phyloP scores from a whole-genome alignment of 2,329 filamentous ascomycete species.

The Orbilia javanica region DNA sequence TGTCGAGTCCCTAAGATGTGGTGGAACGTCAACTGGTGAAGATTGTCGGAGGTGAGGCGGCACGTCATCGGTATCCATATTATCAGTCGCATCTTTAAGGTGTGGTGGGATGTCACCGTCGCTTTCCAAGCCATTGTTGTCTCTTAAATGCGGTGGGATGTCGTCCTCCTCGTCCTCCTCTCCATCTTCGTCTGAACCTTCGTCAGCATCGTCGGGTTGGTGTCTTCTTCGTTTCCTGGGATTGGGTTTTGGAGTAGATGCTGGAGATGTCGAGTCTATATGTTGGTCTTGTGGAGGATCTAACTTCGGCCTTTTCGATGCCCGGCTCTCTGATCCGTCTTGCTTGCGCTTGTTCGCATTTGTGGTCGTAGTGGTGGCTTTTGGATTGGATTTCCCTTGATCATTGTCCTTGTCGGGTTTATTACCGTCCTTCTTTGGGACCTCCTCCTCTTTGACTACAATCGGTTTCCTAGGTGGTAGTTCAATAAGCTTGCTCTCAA shows the following conservation, averaged over 20 bases:
- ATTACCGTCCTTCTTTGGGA: neutral
- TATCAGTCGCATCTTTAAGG: slow-evolving; percentile 11
- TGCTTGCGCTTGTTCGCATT: slow-evolving; percentile 50
- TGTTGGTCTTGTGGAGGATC: neutral
- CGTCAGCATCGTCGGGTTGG: neutral
- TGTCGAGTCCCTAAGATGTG: slow-evolving; percentile 23
- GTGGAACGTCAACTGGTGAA: slow-evolving; percentile 21
- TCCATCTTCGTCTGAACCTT: neutral
- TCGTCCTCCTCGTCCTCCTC: too few species aligned
- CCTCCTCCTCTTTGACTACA: neutral
- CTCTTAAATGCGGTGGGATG: neutral
- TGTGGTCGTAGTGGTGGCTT: neutral
- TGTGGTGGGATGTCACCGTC: slow-evolving; percentile 32
- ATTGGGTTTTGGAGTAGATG: slow-evolving; percentile 2
- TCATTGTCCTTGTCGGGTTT: neutral
- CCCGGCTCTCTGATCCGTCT: slow-evolving; percentile 23
- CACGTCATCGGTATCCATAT: slow-evolving; percentile 29
- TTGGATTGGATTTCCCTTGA: neutral
- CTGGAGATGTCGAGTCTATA: neutral
- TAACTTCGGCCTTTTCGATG: slow-evolving; percentile 44
- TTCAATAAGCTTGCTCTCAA: slow-evolving; percentile 49
- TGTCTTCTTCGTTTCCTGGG: neutral
- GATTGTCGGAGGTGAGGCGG: slow-evolving; percentile 25
- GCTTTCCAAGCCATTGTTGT: neutral
- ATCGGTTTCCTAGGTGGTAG: slow-evolving; percentile 33